Conservation (phyloP, 2,329 filamentous ascomycete genomes). For the Seiridium cupressi region DNA sequence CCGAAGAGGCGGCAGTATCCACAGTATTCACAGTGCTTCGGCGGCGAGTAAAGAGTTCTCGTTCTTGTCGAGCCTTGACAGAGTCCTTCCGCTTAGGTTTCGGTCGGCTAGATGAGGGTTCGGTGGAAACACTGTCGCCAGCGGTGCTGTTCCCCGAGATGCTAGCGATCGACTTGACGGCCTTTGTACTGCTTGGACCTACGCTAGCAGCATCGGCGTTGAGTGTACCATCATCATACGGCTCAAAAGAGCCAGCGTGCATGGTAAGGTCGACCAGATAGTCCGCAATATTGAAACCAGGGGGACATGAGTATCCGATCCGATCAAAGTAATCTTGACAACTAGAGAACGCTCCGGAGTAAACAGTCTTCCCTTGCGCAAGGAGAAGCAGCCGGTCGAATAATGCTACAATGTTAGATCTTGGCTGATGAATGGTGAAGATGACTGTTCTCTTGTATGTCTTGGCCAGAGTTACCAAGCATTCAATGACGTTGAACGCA, state of each 20-base stretch:
- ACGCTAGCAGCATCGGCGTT: conserved; percentile 61
- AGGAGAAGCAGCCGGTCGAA: conserved; percentile 93
- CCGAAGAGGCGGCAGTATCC: conserved; percentile 62
- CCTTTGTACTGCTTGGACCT: conserved; percentile 81
- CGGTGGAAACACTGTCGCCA: conserved; percentile 58
- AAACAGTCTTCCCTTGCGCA: conserved; percentile 85
- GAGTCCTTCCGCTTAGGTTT: conserved; percentile 74
- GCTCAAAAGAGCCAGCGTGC: conserved; percentile 71
- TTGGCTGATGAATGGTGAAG: conserved; percentile 96
- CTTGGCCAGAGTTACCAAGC: conserved; percentile 89
- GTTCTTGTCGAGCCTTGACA: conserved; percentile 81
- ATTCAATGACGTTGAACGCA: conserved; percentile 97
- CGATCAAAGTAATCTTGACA: conserved; percentile 93
- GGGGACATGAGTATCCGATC: conserved; percentile 88
- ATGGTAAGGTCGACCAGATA: conserved; percentile 97
- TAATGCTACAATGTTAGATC: conserved; percentile 96
- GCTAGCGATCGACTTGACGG: conserved; percentile 88
- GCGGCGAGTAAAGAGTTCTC: conserved; percentile 84
- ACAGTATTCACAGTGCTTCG: conserved; percentile 48
- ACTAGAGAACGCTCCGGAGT: conserved; percentile 83
- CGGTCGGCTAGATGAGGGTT: conserved; percentile 62
- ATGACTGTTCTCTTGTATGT: conserved; percentile 96
- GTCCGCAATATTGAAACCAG: conserved; percentile 98
- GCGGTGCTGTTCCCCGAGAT: conserved; percentile 73
- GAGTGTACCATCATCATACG: conserved; percentile 45